Evolutionary conservation across 2,329 filamentous ascomycete genomes (phyloP), one percentile per base, ranked within the genome.

Genomic region (Ophiosphaerella korrae): DNA sequence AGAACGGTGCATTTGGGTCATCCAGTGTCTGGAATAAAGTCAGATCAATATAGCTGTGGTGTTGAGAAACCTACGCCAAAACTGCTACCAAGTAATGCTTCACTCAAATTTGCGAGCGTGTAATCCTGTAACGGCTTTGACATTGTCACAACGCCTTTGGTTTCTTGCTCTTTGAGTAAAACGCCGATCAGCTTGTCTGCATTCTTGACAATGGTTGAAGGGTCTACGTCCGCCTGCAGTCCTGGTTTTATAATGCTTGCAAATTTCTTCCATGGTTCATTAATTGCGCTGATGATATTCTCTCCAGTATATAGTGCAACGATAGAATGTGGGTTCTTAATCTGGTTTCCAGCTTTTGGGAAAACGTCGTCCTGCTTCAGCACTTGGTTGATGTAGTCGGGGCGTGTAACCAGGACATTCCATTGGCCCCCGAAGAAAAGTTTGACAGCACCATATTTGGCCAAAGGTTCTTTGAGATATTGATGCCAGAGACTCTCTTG

Each of bases 341-440:
- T 49, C 37, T 62, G 58, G 36, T 51, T 58, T 13, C 60, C 60
- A 18, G 53, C 51, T 50, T 64, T 64, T 3, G 57, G 53, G 43
- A 57, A 60, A 9, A 55, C 16, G 11, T 62, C 54, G 13, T 64
- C 59, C 16, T 61, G 45, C 13, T 53, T 53, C 42, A 64, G 57
- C 3, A 64, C 64, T 31, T 78, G 74, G 4, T 69, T 66, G 5
- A 80, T 52, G 45, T 74, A 76, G 0, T 68, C 57, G 0, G 77
- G 77, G 3, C 70, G 68, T 42, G 75, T 75, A 1, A 78, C 71
- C n/a, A 80, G 61, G 2, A 80, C 60, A 39, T 76, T 78, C 78
- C 78, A 80, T 18, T 70, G 72, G 0, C 73, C 75, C 0, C 71
- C 77, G 37, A 79, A 78, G 66, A 76, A 80, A 24, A 79, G 66